These are phyloP conservation scores for Chrysanthemum makinoi DNA, from an alignment of 129 eudicot species.

Conservation along the genomic window DNA sequence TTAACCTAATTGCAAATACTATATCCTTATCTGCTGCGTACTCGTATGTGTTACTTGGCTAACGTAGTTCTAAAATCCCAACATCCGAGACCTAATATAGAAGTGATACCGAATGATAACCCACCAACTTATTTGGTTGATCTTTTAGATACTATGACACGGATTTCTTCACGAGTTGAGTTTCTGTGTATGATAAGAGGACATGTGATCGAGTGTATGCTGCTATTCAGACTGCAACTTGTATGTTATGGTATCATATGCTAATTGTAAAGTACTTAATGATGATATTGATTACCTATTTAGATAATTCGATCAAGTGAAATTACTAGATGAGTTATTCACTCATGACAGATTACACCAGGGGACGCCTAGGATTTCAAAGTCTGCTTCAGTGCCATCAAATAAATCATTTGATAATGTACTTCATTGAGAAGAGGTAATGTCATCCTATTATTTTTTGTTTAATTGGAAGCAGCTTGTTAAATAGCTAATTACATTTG, in stretches of 20 bases:
- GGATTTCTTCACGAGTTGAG: background rate
- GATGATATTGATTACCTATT: background rate
- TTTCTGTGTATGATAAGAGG: background rate
- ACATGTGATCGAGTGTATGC: no score
- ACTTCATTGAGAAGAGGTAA: background rate
- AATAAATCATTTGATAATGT: conserved; percentile 39
- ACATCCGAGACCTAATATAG: background rate
- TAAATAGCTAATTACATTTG: no score
- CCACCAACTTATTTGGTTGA: background rate
- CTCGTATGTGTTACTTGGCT: no score
- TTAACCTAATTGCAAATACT: no score
- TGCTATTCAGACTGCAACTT: no score
- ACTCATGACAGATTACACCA: conserved; percentile 53
- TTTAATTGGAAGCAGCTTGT: background rate
- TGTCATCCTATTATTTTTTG: background rate
- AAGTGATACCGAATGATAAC: background rate
- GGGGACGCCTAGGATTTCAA: conserved; percentile 75
- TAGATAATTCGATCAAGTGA: background rate
- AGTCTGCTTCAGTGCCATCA: conserved; percentile 62
- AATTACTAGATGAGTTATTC: background rate
- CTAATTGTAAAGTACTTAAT: no score
- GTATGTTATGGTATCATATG: no score
- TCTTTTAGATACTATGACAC: background rate
- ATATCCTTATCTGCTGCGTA: no score
- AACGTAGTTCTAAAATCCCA: no score